Conservation (phyloP, 495 filamentous ascomycete genomes). For the Aspergillus avenaceus region DNA sequence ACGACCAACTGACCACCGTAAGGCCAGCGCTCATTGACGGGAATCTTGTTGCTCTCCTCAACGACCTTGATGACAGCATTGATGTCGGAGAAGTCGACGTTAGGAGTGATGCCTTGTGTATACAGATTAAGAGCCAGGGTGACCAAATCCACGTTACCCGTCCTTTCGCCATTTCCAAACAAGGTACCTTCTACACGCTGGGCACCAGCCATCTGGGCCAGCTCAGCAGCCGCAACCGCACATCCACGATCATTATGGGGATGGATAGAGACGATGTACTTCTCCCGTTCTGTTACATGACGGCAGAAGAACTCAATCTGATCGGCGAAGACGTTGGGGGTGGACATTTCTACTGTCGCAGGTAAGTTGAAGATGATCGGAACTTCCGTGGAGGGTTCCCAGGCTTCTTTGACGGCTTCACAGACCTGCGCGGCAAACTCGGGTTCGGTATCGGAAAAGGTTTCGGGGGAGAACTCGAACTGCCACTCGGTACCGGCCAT, state of each 20-base stretch:
- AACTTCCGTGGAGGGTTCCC: slow-evolving; percentile 76
- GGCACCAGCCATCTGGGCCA: slow-evolving; percentile 97
- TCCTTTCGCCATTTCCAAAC: slow-evolving; percentile 94
- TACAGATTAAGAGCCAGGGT: slow-evolving; percentile 94
- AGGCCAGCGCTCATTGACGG: slow-evolving; percentile 81
- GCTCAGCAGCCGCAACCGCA: slow-evolving; percentile 80
- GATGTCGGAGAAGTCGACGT: slow-evolving; percentile 90
- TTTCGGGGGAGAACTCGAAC: slow-evolving; percentile 95
- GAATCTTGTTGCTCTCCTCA: slow-evolving; percentile 91
- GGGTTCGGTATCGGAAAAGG: slow-evolving; percentile 85
- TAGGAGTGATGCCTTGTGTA: slow-evolving; percentile 85
- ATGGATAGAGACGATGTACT: slow-evolving; percentile 80
- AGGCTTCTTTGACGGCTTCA: slow-evolving; percentile 93
- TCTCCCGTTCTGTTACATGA: slow-evolving; percentile 72
- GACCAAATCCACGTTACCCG: slow-evolving; percentile 94
- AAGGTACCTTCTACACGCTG: slow-evolving; percentile 92
- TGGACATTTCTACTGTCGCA: slow-evolving; percentile 93
- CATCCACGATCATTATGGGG: slow-evolving; percentile 95
- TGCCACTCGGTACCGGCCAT: slow-evolving; percentile 76
- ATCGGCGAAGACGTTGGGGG: slow-evolving; percentile 94
- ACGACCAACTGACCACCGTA: slow-evolving; percentile 89
- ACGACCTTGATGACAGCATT: slow-evolving; percentile 84
- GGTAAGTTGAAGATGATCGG: slow-evolving; percentile 98
- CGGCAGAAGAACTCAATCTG: slow-evolving; percentile 95
- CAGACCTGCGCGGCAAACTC: slow-evolving; percentile 83